Evolutionary conservation across 192 early-diverging fungal genomes (phyloP), one percentile per base, ranked within the genome.

Genomic region (Tieghemiomyces parasiticus): DNA sequence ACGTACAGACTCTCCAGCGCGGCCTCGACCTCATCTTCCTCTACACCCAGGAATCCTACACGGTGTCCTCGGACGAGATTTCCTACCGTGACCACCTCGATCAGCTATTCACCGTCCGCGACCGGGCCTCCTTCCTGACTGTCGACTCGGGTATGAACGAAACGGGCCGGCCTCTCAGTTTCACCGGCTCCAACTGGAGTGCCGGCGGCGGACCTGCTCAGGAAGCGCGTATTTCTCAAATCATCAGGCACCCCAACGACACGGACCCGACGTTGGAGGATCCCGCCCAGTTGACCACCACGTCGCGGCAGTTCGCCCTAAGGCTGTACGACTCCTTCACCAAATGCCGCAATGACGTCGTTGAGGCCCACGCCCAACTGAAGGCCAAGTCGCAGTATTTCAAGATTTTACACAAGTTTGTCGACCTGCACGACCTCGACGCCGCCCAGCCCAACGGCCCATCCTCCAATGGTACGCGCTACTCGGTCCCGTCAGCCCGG

Each of bases 301-400:
- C 54, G 2, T 56, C 54, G 19, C 54, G 54, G 24, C 54, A 56
- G 35, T 56, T 56, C 24, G n/a, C 29, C 16, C 54, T 56, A n/a
- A 26, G 54, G 16, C 35, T 56, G 28, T 56, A 56, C n/a, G 54
- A 56, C 31, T 26, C 54, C 33, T 20, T 56, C 28, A 56, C 54
- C 54, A 56, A 56, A 31, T 56, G 54, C 33, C 54, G 54, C n/a
- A 56, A 56, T 56, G 54, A 56, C n/a, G 54, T 56, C 8, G 19
- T 6, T 19, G 54, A 56, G 16, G 28, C 19, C 31, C 16, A 56
- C 3, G 54, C 54, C 28, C 54, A 38, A 24, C 19, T 56, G 16
- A 56, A 56, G 35, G 29, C 54, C 6, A 56, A 32, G 13, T 26
- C 24, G 8, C 54, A 56, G 33, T 56, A 56, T 24, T 16, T 56